These are phyloP conservation scores for Diaporthe citriasiana DNA, from an alignment of 2,329 filamentous ascomycete species.

Conservation along the genomic window DNA sequence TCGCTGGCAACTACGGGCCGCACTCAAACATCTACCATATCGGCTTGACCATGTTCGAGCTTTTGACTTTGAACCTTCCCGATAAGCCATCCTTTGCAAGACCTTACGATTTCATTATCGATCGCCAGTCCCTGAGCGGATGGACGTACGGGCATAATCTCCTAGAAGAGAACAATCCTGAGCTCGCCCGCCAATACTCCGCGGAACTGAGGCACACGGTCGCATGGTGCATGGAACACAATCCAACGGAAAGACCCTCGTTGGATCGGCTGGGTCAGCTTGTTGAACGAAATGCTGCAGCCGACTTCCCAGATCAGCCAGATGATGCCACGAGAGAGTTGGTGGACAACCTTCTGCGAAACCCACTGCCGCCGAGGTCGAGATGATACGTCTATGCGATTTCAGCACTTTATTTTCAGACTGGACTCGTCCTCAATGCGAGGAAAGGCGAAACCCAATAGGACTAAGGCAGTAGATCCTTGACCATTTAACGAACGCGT, in stretches of 20 bases:
- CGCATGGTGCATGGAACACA: conserved; percentile 24
- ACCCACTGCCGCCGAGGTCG: not conserved
- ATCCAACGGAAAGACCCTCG: not conserved
- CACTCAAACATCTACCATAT: conserved; percentile 32
- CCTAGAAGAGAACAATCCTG: not conserved
- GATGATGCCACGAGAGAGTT: not conserved
- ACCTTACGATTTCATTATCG: not conserved
- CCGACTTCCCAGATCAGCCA: not conserved
- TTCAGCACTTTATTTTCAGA: not conserved
- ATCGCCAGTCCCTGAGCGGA: not conserved
- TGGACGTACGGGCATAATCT: conserved; percentile 32
- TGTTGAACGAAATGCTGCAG: not conserved
- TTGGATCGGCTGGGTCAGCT: not conserved
- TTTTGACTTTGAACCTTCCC: not conserved
- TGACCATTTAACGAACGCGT: not conserved
- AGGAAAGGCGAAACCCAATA: too few relatives aligned
- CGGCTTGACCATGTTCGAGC: conserved; percentile 15
- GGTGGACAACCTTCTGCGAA: not conserved
- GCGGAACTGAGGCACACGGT: conserved; percentile 8
- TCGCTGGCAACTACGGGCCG: not conserved
- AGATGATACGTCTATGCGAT: not conserved
- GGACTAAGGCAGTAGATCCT: not conserved
- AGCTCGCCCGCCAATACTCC: not conserved
- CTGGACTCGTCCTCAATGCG: not conserved
- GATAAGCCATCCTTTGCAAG: not conserved